Base-by-base conservation (phyloP, 2,329 filamentous ascomycete genomes). In the Cordyceps fumosorosea region DNA sequence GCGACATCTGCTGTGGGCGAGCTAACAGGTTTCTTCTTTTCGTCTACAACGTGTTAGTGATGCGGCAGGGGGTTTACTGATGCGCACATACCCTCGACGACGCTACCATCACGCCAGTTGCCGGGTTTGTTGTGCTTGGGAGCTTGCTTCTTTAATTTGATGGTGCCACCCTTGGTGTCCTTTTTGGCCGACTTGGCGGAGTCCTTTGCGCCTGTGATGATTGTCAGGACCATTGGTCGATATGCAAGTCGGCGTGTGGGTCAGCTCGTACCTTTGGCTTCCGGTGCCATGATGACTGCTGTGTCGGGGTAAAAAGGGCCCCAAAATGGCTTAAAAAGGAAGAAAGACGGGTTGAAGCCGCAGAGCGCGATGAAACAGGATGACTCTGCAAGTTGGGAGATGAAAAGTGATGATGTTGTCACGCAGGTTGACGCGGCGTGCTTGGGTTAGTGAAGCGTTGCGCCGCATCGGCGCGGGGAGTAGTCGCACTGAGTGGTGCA, bases 61-160 rank as follows among this genome's bases (percentile, higher is more conserved):
- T 47, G 29, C 20, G 24, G 37, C 26, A 14, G 6, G 37, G 8
- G 44, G 34, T 3, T 34, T n/a, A 29, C 20, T 20, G n/a, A 2
- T 26, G 22, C 16, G 45, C 7, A 69, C 77, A 44, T 77, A 88
- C 87, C 84, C 67, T 86, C 85, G 29, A 84, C 76, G 53, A 88
- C 78, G 66, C 79, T 84, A n/a, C 82, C 83, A 67, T 89, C 87
- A 67, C 83, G 84, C 88, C 88, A 90, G 69, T 89, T 89, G 26
- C 88, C 88, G 5, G 86, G 83, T 67, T 88, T 86, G 62, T 76
- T 84, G 62, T 86, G 80, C 72, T 87, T 89, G 0, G 85, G 84
- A 0, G 80, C 74, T 1, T 80, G 73, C 67, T 84, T 88, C 74
- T 86, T 90, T 24, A 90, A 71, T 68, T 87, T 88, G 60, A 88